Conservation (phyloP, 108 stramenopile genomes). For the Pseudonitzschia delicatissima region DNA sequence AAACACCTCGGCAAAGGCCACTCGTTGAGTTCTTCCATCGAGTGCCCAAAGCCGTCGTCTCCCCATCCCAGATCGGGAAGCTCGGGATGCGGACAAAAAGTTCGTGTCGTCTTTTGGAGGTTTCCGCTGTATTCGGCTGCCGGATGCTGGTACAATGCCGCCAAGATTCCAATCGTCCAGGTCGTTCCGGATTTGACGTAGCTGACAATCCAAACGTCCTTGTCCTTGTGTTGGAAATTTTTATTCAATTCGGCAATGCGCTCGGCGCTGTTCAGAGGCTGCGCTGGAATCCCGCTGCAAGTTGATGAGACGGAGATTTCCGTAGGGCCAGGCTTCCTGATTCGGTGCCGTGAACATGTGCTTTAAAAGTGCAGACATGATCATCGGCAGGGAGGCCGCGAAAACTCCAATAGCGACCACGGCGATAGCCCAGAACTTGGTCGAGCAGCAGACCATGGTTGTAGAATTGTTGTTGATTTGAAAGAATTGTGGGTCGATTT, state of each 20-base stretch:
- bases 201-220: conserved; percentile 5
- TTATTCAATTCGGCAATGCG: not conserved
- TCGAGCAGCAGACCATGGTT: not conserved
- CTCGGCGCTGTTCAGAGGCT: not conserved
- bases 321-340: not conserved
- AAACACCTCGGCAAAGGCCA: not conserved
- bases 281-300: not conserved
- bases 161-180: not conserved
- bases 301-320: not conserved
- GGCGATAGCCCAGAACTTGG: not conserved
- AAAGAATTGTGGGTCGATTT: too few species aligned
- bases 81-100: not conserved
- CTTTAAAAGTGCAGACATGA: not conserved
- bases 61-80: conserved; percentile 1
- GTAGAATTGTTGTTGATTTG: too few species aligned
- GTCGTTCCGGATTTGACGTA: not conserved
- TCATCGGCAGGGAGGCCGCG: not conserved
- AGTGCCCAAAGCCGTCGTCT: conserved; percentile 1
- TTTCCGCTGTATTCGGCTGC: not conserved
- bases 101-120: not conserved
- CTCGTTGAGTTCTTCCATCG: not conserved
- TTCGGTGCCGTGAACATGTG: not conserved
- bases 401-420: not conserved
- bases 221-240: not conserved
- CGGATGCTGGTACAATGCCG: not conserved